These are phyloP conservation scores for Monosporascus sp. DNA, from an alignment of 2,329 filamentous ascomycete species.

Conservation along the genomic window DNA sequence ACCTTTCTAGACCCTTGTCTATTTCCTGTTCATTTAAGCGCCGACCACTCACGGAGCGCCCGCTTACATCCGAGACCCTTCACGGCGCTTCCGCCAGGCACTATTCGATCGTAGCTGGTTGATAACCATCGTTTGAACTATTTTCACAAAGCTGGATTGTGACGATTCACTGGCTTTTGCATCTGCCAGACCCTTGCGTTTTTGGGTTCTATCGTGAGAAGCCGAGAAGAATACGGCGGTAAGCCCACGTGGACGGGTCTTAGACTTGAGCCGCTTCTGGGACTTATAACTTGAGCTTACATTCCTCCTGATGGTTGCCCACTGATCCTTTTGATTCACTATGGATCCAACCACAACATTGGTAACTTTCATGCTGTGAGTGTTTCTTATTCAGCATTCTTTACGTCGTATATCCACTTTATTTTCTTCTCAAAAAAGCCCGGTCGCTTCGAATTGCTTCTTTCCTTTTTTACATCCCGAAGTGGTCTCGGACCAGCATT, in stretches of 20 bases:
- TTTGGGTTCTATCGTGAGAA: neutral
- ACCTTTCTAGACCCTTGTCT: neutral
- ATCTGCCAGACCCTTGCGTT: neutral
- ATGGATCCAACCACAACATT: constrained; percentile 62
- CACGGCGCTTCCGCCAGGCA: neutral
- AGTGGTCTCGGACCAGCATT: too few relatives aligned
- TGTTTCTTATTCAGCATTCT: constrained; percentile 27
- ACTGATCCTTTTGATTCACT: constrained; percentile 9
- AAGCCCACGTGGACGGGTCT: neutral
- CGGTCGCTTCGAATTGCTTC: constrained; percentile 4
- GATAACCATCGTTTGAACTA: neutral
- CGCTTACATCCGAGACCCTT: neutral
- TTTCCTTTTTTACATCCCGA: constrained; percentile 10
- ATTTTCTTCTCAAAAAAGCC: constrained; percentile 7
- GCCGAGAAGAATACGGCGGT: neutral
- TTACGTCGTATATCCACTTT: constrained; percentile 14
- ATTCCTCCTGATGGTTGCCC: neutral
- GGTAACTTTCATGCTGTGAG: constrained; percentile 65
- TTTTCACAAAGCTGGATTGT: neutral
- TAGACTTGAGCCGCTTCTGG: neutral
- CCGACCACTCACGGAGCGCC: neutral
- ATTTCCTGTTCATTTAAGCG: neutral
- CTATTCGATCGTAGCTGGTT: neutral
- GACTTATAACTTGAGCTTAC: neutral
- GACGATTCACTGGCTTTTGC: neutral